A percentile compares a stretch with the other conserved stretches of the same genome.
Conservation (phyloP, 1,284 basidiomycete species). For the Heliocybe sulcata region DNA sequence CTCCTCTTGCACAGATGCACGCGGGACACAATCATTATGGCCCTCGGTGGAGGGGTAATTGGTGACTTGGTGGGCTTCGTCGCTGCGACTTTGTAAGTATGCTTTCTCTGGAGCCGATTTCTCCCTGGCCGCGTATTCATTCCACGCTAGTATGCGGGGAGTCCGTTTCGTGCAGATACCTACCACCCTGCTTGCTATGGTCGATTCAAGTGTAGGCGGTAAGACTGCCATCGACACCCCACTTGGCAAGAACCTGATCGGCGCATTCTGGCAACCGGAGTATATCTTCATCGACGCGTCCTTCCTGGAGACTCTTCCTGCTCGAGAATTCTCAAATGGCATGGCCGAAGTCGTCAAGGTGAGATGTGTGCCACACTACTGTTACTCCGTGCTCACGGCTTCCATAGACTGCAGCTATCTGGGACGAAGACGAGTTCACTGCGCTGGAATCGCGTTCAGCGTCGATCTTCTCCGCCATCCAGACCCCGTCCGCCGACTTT, state of each 20-base stretch:
- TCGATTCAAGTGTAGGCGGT: constrained; percentile 95
- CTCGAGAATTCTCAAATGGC: constrained; percentile 93
- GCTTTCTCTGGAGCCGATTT: not conserved
- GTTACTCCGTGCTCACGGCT: constrained; percentile 5
- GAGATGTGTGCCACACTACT: constrained; percentile 13
- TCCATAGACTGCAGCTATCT: constrained; percentile 87
- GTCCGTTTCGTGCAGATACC: constrained; percentile 95
- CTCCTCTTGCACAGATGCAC: constrained; percentile 86
- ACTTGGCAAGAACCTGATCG: constrained; percentile 96
- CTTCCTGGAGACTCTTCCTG: constrained; percentile 90
- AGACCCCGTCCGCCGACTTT: constrained; percentile 55
- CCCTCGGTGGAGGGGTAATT: constrained; percentile 94
- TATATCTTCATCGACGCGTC: constrained; percentile 98
- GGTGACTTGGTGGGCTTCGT: constrained; percentile 96
- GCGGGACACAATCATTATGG: constrained; percentile 89
- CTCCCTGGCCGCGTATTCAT: not conserved
- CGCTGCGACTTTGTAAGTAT: constrained; percentile 90
- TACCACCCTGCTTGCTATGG: constrained; percentile 96
- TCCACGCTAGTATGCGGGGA: constrained; percentile 67
- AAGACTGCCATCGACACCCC: constrained; percentile 99
- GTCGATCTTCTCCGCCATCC: constrained; percentile 81
- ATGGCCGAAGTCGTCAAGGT: constrained; percentile 99
- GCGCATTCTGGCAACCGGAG: constrained; percentile 97
- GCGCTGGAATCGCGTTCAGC: constrained; percentile 79
- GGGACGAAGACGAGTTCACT: constrained; percentile 85